Evolutionary conservation across 768 basidiomycete genomes (phyloP).

Genomic region (Xerocomus spinulosus): DNA sequence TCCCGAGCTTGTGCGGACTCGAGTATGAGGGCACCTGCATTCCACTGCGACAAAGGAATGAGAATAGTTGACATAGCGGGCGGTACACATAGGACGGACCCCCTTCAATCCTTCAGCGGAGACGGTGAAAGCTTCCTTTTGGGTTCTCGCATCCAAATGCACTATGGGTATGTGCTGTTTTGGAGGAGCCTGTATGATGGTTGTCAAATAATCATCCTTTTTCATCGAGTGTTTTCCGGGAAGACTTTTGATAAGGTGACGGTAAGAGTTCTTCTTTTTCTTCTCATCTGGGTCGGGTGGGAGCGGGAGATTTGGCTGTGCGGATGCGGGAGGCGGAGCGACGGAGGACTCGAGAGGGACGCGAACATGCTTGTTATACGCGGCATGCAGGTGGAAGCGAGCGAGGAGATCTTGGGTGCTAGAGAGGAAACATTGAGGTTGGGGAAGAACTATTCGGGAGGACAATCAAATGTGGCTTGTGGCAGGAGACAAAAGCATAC

Average conservation of each 20-base stretch:
- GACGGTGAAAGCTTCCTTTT: conserved; percentile 68
- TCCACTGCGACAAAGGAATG: conserved; percentile 49
- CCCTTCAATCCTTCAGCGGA: conserved; percentile 70
- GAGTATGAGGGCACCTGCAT: conserved; percentile 51
- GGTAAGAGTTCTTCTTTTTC: conserved; percentile 76
- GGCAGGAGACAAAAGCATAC: conserved; percentile 23
- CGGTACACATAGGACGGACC: conserved; percentile 40
- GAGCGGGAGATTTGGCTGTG: conserved; percentile 38
- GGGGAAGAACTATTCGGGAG: conserved; percentile 29
- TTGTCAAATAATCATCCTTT: conserved; percentile 69
- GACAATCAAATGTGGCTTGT: conserved; percentile 11
- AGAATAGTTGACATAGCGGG: conserved; percentile 6
- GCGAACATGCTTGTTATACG: conserved; percentile 83
- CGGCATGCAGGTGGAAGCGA: conserved; percentile 62
- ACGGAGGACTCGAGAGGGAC: conserved; percentile 33
- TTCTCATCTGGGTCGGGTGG: conserved; percentile 52
- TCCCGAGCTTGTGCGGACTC: conserved; percentile 74
- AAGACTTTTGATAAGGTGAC: conserved; percentile 69
- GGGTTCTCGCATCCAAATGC: conserved; percentile 61
- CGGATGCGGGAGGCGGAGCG: conserved; percentile 26
- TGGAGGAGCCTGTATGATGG: conserved; percentile 62
- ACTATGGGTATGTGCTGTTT: conserved; percentile 63
- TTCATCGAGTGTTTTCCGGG: conserved; percentile 80
- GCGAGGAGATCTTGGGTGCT: conserved; percentile 79
- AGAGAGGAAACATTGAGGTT: conserved; percentile 42